phyloP scores from a whole-genome alignment of 352 stramenopile species.

The Lagenidium sp. region DNA sequence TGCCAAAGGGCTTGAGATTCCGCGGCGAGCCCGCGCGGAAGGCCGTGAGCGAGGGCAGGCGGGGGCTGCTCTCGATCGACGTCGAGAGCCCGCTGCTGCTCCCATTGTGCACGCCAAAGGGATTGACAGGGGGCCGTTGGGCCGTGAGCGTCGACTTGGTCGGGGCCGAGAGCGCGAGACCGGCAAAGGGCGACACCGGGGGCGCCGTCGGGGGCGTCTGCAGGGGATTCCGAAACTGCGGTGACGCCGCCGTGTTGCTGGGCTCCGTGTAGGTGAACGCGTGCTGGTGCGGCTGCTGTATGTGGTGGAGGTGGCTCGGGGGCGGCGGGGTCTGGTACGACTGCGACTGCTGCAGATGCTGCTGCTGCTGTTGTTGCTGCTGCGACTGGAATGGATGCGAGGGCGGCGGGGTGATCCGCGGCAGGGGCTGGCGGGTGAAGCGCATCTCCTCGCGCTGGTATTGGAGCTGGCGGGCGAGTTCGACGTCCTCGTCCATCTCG shows the following conservation, averaged over 20 bases:
- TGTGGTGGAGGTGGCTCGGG: conserved; percentile 16
- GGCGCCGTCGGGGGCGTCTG: conserved; percentile 42
- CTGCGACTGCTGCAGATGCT: not conserved
- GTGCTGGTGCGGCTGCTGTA: conserved; percentile 18
- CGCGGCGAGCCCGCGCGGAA: conserved; percentile 58
- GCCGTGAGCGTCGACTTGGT: conserved; percentile 25
- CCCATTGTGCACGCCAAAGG: conserved; percentile 25
- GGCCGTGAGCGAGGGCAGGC: conserved; percentile 57
- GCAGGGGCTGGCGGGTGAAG: conserved; percentile 45
- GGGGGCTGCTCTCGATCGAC: conserved; percentile 47
- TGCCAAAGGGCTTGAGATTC: conserved; percentile 56
- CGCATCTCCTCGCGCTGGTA: conserved; percentile 76
- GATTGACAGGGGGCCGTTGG: conserved; percentile 38
- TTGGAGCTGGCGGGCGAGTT: conserved; percentile 58
- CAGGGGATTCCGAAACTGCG: conserved; percentile 12
- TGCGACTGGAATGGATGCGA: conserved; percentile 17
- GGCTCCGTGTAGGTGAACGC: conserved; percentile 48
- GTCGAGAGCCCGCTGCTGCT: conserved; percentile 12
- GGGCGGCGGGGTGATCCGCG: conserved; percentile 21
- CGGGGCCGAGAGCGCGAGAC: conserved; percentile 58
- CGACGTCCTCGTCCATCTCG: conserved; percentile 17
- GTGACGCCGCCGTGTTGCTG: conserved; percentile 20
- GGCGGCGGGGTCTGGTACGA: not conserved
- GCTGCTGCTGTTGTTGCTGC: conserved; percentile 8
- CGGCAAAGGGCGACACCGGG: conserved; percentile 60